phyloP scores from a whole-genome alignment of 2,329 filamentous ascomycete species.

The Metarhizium robertsii region DNA sequence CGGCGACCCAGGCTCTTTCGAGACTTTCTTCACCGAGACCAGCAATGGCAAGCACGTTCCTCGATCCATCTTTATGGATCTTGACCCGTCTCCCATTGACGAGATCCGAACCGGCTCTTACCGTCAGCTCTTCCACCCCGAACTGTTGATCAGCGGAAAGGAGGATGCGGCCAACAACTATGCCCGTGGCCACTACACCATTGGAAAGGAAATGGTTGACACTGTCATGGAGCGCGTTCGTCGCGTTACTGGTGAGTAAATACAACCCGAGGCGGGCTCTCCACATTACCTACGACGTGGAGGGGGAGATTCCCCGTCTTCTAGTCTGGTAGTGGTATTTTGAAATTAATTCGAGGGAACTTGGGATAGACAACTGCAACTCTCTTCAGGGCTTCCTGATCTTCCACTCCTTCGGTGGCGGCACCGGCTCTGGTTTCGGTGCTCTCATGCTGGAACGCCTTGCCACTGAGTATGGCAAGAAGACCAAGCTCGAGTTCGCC shows the following conservation, averaged over 20 bases:
- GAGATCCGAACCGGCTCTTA: constrained; percentile 62
- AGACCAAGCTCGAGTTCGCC: constrained; percentile 68
- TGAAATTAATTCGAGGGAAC: constrained; percentile 10
- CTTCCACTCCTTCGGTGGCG: constrained; percentile 67
- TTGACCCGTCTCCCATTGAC: constrained; percentile 64
- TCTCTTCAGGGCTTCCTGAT: constrained; percentile 65
- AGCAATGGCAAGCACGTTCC: constrained; percentile 64
- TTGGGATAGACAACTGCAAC: constrained; percentile 56
- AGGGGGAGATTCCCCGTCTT: background rate
- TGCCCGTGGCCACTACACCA: constrained; percentile 66
- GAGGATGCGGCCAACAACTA: constrained; percentile 74
- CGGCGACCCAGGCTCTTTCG: constrained; percentile 54
- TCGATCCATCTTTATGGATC: constrained; percentile 62
- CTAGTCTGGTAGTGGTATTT: background rate
- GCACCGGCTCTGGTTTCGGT: constrained; percentile 64
- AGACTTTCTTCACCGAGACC: constrained; percentile 68
- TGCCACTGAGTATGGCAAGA: constrained; percentile 66
- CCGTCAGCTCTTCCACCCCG: constrained; percentile 63
- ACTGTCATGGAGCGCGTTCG: constrained; percentile 60
- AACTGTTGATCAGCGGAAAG: constrained; percentile 64
- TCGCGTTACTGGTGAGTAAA: constrained; percentile 52
- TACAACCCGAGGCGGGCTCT: background rate
- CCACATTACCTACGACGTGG: background rate
- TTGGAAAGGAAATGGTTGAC: constrained; percentile 69
- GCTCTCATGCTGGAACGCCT: constrained; percentile 64